Conservation (phyloP, 192 early-diverging fungal genomes). For the Gryganskiella cystojenkinii region DNA sequence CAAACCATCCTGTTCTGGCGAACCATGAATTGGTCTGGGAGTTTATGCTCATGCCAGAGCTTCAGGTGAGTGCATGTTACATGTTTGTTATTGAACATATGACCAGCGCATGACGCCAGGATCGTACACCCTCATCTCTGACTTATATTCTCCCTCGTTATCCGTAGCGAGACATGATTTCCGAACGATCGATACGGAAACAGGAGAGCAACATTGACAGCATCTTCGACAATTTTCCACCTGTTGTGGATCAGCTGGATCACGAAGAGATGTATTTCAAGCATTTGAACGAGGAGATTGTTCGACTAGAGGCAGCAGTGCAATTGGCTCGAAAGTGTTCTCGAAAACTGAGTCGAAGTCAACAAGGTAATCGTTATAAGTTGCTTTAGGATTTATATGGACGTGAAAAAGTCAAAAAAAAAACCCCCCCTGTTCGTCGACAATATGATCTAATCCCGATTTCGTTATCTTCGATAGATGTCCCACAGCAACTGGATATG, state of each 20-base stretch:
- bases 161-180: slow-evolving; percentile 47
- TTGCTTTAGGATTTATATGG: not conserved
- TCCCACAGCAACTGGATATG: slow-evolving; percentile 39
- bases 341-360: slow-evolving; percentile 27
- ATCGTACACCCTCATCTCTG: not conserved
- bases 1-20: slow-evolving; percentile 52
- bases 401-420: too few relatives aligned
- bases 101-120: not conserved
- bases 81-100: not conserved
- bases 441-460: too few relatives aligned
- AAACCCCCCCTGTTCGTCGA: too few relatives aligned
- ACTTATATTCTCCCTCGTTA: not conserved
- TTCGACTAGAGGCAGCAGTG: slow-evolving; percentile 40
- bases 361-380: slow-evolving; percentile 39
- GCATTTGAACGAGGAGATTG: slow-evolving; percentile 46
- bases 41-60: slow-evolving; percentile 55
- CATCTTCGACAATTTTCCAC: slow-evolving; percentile 40
- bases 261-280: slow-evolving; percentile 59
- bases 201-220: slow-evolving; percentile 56
- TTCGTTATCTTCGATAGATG: slow-evolving; percentile 19
- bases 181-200: slow-evolving; percentile 45
- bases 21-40: slow-evolving; percentile 57
- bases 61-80: slow-evolving; percentile 42
- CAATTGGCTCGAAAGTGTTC: slow-evolving; percentile 17
- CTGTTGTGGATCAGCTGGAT: slow-evolving; percentile 35